Base-by-base conservation (phyloP, 2,329 filamentous ascomycete genomes). In the Aspergillus tubingensis region DNA sequence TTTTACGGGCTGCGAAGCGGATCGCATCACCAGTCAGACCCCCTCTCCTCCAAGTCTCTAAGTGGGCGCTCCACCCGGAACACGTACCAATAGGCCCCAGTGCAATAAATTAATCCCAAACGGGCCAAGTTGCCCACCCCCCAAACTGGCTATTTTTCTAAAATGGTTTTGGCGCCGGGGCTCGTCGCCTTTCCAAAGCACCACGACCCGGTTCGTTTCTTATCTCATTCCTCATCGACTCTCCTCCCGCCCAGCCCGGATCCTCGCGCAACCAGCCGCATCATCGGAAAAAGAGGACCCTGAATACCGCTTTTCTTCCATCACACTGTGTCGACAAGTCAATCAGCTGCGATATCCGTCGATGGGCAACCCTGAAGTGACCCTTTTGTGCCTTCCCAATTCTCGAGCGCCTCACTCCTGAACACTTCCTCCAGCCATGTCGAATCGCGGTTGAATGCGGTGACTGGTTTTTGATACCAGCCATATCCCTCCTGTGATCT, bases 101-200 rank as follows among this genome's bases (percentile, higher is more conserved):
- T 47, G 39, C 53, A 43, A 27, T 44, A 55, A 36, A 44, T 21
- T 32, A 47, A 47, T 36, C 53, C 53, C 39, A 55, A 32, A 47
- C 25, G 25, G 30, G 53, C 43, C 53, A 55, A 44, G 53, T 15
- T 11, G 53, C 39, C 53, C 53, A 55, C 53, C 30, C 25, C 25
- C 39, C 25, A 50, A 25, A 25, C 25, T 23, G 41, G 30, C 41
- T 17, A 44, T 43, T 36, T 41, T 25, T 23, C 43, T 55, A 55
- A 55, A 41, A 19, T 47, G 39, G 41, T 44, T 55, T 55, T 32
- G 53, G 53, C 53, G 53, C 53, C 43, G 41, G 53, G 53, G 17
- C 53, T 44, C 32, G 32, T 36, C 39, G 43, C 43, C 27, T 47
- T 47, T 32, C 39, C 23, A 30, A 8, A 32, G 41, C 21, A 27